Percentiles rank a stretch among this genome's conserved stretches.
Conservation (phyloP, 2,329 filamentous ascomycete species). For the Aureobasidium uvarum region DNA sequence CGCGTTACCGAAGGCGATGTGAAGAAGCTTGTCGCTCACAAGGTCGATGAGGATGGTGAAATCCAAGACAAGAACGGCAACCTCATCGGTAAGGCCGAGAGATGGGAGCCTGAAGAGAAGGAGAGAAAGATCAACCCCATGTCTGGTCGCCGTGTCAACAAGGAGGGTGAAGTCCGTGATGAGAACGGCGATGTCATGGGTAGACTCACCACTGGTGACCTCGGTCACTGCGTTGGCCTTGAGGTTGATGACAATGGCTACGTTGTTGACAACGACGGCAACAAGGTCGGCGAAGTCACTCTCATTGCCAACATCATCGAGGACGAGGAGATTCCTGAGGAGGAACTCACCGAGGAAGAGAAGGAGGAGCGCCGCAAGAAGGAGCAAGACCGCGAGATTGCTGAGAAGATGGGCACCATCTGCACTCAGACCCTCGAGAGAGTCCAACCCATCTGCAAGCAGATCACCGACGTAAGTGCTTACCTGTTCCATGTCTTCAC, state of each 20-base stretch:
- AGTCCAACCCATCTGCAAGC: conserved; percentile 78
- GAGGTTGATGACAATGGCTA: conserved; percentile 55
- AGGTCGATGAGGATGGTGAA: conserved; percentile 53
- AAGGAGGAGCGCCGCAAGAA: conserved; percentile 54
- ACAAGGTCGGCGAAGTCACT: conserved; percentile 63
- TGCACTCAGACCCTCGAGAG: conserved; percentile 78
- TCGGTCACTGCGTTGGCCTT: conserved; percentile 53
- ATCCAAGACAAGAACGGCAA: conserved; percentile 56
- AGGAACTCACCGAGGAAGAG: conserved; percentile 55
- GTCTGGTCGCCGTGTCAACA: conserved; percentile 55
- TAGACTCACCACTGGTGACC: conserved; percentile 51
- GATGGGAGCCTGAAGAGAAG: conserved; percentile 55
- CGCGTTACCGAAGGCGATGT: conserved; percentile 52
- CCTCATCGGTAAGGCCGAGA: conserved; percentile 53
- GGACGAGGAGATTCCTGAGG: conserved; percentile 59
- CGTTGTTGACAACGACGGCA: conserved; percentile 56
- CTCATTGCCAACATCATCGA: conserved; percentile 59
- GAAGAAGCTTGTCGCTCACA: conserved; percentile 53
- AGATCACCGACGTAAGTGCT: conserved; percentile 70
- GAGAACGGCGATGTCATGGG: conserved; percentile 53
- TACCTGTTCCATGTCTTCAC: neutral
- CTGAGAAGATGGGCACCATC: conserved; percentile 68
- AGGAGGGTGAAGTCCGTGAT: conserved; percentile 54
- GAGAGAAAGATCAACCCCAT: conserved; percentile 59
- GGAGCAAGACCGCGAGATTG: conserved; percentile 70